Evolutionary conservation across 192 early-diverging fungal species (phyloP).

Genomic region (Chytriomyces confervae): DNA sequence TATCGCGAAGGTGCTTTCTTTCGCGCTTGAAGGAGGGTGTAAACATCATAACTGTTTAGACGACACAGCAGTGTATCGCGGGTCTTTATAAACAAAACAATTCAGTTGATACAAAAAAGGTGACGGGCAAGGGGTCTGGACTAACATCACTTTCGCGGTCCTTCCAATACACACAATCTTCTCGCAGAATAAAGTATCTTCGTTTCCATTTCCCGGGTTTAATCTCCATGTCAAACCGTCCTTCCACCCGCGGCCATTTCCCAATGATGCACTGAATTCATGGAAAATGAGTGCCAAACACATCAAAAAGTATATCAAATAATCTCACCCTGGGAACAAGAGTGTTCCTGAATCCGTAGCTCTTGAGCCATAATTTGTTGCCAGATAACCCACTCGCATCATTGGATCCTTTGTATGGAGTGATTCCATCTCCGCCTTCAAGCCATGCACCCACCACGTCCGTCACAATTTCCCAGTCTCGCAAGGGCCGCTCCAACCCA

Average conservation of each 20-base stretch:
- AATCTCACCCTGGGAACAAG: constrained; percentile 62
- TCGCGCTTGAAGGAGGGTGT: constrained; percentile 69
- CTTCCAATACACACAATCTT: constrained; percentile 69
- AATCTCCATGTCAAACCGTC: constrained; percentile 75
- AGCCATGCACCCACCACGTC: constrained; percentile 77
- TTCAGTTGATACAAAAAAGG: background rate
- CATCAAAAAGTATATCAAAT: background rate
- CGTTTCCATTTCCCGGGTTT: constrained; percentile 89
- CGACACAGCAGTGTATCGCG: constrained; percentile 51
- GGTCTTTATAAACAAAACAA: background rate
- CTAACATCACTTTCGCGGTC: constrained; percentile 65
- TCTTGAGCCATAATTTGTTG: constrained; percentile 81
- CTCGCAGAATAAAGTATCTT: constrained; percentile 72
- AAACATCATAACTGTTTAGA: constrained; percentile 82
- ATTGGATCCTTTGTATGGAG: constrained; percentile 60
- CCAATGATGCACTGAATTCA: constrained; percentile 46
- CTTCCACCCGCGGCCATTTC: constrained; percentile 59
- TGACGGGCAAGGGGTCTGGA: background rate
- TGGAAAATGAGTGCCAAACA: constrained; percentile 21
- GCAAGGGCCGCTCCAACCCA: constrained; percentile 85
- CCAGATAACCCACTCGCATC: constrained; percentile 43
- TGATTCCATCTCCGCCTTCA: background rate
- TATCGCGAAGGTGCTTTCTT: constrained; percentile 78
- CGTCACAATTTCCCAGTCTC: constrained; percentile 88
- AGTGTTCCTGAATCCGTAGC: constrained; percentile 66